Evolutionary conservation across 441 rosid species (phyloP), one percentile per base, ranked within the genome.

Genomic region (Populus tomentosa): DNA sequence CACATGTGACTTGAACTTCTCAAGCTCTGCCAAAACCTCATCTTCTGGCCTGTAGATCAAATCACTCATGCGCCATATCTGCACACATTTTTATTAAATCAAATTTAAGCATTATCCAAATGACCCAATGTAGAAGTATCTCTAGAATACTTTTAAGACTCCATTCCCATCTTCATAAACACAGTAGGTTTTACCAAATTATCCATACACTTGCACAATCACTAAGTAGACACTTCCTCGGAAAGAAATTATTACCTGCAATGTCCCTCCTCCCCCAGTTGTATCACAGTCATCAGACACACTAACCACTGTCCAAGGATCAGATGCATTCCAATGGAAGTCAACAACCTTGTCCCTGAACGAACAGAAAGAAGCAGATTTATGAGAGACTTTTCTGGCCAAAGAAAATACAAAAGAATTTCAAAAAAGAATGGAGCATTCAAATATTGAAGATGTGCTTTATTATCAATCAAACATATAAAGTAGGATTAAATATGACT

Each of bases 1-100:
- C 30, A 96, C 92, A 71, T 94, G 98, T 0, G 98, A 85, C 87
- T 96, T 96, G 90, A 94, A 94, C 86, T 90, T 96, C 85, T 93
- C 98, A 71, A 96, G 90, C 87, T 96, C 99, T 5, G 88, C 86
- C 80, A 96, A 65, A 8, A 96, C 98, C 85, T 96, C 99, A 56
- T 96, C 98, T 76, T 96, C 94, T 0, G 99, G 98, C 83, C 98
- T 83, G 86, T 94, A 96, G 81, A 96, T 85, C 88, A 96, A 82
- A 86, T 96, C 99, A 71, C 89, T 92, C 99, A 96, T 94, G 28
- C 99, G 88, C 99, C 99, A 96, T 88, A 96, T 91, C 99, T 96
- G 90, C 80, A 80, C 21, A 30, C 6, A 61, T 28, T 78, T 70
- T 36, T 13, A 46, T 26, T 36, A 3, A 36, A 3, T 10, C 23